Percentiles rank a stretch among this genome's conserved stretches.
Conservation (phyloP, 176 grass and related monocot genomes). For the Musa troglodytarum region DNA sequence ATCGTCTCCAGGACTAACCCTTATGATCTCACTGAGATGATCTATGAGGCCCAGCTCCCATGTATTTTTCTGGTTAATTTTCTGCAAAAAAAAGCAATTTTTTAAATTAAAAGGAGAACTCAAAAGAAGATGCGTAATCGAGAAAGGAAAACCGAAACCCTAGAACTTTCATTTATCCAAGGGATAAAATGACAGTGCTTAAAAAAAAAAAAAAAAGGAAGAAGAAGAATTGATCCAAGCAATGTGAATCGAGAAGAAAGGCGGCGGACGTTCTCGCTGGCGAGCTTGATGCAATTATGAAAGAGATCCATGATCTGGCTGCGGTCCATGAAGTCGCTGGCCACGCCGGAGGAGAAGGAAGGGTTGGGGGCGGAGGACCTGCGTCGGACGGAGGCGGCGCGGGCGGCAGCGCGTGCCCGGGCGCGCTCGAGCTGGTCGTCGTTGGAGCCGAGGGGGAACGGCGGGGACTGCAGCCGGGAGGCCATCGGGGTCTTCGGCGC, state of each 20-base stretch:
- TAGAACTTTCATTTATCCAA: not conserved
- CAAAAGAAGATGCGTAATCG: not conserved
- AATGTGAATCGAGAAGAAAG: not conserved
- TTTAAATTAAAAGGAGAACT: not conserved
- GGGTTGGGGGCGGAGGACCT: slow-evolving; percentile 25
- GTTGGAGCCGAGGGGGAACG: slow-evolving; percentile 75
- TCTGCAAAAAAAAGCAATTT: slow-evolving; percentile 30
- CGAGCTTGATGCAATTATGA: slow-evolving; percentile 94
- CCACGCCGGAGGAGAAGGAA: not conserved
- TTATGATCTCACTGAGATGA: slow-evolving; percentile 79
- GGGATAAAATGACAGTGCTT: not conserved
- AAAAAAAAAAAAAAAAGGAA: not conserved
- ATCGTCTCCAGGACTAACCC: slow-evolving; percentile 57
- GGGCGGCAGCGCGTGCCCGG: slow-evolving; percentile 55
- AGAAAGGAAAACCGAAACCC: not conserved
- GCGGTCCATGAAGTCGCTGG: slow-evolving; percentile 53
- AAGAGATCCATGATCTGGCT: slow-evolving; percentile 86
- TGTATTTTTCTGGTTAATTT: slow-evolving; percentile 97
- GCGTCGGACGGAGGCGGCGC: slow-evolving; percentile 44
- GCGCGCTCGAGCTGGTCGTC: slow-evolving; percentile 82
- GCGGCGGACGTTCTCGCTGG: slow-evolving; percentile 63
- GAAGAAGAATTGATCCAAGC: not conserved
- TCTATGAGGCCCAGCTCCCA: slow-evolving; percentile 93
- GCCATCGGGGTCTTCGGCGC: slow-evolving; percentile 25
- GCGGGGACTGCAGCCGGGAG: slow-evolving; percentile 51